Evolutionary conservation across 768 basidiomycete genomes (phyloP).

Genomic region (Leccinum disarticulatum): DNA sequence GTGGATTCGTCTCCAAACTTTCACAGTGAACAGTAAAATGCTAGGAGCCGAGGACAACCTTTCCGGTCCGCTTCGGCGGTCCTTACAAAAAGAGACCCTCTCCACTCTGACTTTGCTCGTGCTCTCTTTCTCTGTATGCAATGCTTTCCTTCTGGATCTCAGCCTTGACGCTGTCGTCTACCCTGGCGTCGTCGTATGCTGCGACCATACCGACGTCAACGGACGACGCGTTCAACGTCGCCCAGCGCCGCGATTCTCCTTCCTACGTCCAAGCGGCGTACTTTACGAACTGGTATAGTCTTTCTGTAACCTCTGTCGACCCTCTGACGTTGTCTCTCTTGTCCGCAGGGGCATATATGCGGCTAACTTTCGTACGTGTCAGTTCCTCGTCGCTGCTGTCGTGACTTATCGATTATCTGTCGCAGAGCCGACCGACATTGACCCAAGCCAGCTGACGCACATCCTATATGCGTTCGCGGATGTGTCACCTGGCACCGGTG

Average conservation of each 20-base stretch:
- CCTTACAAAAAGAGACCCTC: constrained; percentile 19
- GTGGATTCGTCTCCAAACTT: constrained; percentile 13
- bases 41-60: constrained; percentile 16
- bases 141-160: constrained; percentile 4
- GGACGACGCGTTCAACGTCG: not conserved
- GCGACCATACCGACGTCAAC: constrained; percentile 10
- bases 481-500: constrained; percentile 57
- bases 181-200: constrained; percentile 12
- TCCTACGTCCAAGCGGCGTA: constrained; percentile 36
- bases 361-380: constrained; percentile 57
- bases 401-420: constrained; percentile 7
- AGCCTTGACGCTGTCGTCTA: constrained; percentile 7
- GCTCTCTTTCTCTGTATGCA: constrained; percentile 3
- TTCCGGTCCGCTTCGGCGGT: constrained; percentile 9
- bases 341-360: constrained; percentile 54
- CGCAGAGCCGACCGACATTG: constrained; percentile 65
- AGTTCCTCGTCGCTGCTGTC: not conserved
- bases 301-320: not conserved
- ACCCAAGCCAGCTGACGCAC: constrained; percentile 62
- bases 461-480: constrained; percentile 83
- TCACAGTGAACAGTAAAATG: constrained; percentile 9
- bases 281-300: constrained; percentile 36
- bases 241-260: constrained; percentile 12
- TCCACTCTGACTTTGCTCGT: not conserved
- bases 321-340: constrained; percentile 1